Evolutionary conservation across 2,329 filamentous ascomycete species (phyloP), one percentile per base, ranked within the genome.

Genomic region (Sporothrix pallida): DNA sequence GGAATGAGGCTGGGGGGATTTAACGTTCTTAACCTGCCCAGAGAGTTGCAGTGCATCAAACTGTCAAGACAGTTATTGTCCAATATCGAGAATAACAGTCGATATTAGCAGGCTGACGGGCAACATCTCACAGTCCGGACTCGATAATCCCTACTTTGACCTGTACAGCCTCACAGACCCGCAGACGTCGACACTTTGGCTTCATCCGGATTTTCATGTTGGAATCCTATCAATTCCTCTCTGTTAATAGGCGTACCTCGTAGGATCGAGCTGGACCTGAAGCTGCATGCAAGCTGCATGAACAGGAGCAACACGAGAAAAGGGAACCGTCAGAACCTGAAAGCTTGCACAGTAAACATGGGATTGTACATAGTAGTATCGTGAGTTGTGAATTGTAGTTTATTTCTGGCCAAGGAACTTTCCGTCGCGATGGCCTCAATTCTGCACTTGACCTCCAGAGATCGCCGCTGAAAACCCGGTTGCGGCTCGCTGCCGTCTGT

Each of bases 241-340:
- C 1, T 44, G 31, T 2, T 5, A 37, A 5, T 3, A 37, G 31
- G 31, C 31, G 31, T 37, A 37, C 31, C 31, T 63, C 17, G 17
- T 20, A 44, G 60, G 60, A 44, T 63, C 17, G 60, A 62, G 58
- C 58, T 62, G 60, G 31, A 63, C 31, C 60, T 63, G 31, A n/a
- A 52, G 20, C n/a, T 17, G 31, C 31, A 37, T 37, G 31, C 31
- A 37, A 63, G 60, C 60, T 63, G 60, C 60, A 63, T 63, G 60
- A 20, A n/a, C 60, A 63, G 8, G 60, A 44, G 60, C 31, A 63
- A 63, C 60, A 63, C 60, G 60, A 44, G 60, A 63, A 63, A 44
- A 60, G 1, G 7, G 17, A 63, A 17, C 17, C 0, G 60, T 42
- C 12, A 10, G 44, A 26, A 63, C 44, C 17, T 63, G 31, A n/a